Evolutionary conservation across 208 protist species (phyloP), one percentile per base, ranked within the genome.

Genomic region (Wallacemonas rigidus): DNA sequence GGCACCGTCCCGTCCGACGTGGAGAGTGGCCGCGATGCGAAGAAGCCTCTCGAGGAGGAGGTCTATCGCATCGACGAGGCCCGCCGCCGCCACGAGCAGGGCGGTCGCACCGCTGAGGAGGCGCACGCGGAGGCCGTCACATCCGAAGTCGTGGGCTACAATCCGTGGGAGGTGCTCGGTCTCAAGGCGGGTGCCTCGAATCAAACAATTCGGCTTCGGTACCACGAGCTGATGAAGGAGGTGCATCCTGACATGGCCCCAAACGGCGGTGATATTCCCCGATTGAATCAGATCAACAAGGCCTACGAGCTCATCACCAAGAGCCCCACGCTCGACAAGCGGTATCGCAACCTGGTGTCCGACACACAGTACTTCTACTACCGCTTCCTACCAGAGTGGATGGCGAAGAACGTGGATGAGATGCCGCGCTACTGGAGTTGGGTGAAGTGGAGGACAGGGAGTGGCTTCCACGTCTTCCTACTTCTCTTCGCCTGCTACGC

Each of bases 361-460:
- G 92, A 96, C 79, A 87, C 85, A 45, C 89, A 95, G 72, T 89
- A 94, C 76, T 81, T 94, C 64, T 96, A 96, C 74, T 96, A 96
- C 77, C 82, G 75, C 65, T 92, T 94, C 55, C 80, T 96, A 41
- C 92, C 92, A 1, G 87, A 96, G 82, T 96, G 92, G 90, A 95
- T 96, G 89, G 92, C 92, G 39, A 79, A 87, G 53, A 96, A 96
- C 69, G 87, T 96, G 58, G 92, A 96, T 58, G 92, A 96, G 88
- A 96, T 96, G 92, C 92, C 92, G 38, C 85, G 92, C 44, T 96
- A 95, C 72, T 96, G 87, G 86, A 93, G 82, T 64, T 96, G 92
- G 90, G 78, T 93, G 45, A 86, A 86, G 76, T 96, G 92, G 90
- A 81, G 90, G 11, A 90, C 81, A 1, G 87, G 88, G 0, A 76